Evolutionary conservation across 164 flowering plant species (phyloP), one percentile per base, ranked within the genome.

Genomic region (Magnolia officinalis): DNA sequence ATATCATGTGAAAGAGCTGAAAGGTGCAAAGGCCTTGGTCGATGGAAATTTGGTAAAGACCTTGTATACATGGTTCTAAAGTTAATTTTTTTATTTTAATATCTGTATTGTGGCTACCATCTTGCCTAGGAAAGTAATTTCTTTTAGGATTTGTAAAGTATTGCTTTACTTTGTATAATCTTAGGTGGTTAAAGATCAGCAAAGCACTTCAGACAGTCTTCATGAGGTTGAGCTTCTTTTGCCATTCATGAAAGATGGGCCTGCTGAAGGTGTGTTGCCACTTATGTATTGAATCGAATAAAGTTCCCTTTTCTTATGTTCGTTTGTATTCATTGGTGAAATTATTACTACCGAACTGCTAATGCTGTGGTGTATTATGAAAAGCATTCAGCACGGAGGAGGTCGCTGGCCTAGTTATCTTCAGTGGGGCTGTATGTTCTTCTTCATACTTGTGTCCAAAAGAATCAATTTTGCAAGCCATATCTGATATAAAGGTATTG

Each of bases 191-290:
- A 82, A 82, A 50, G 89, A 88, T 79, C 92, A 89, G 76, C 82
- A 78, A 20, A 81, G 83, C 77, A 76, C 78, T 70, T 81, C 90
- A 23, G 90, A 87, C 79, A 84, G 85, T 77, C 55, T 82, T 63
- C 96, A 92, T 86, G 90, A 92, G 76, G 91, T 95, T 80, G 97
- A 95, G 81, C 84, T 95, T 83, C 92, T 93, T 80, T 73, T 91
- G 49, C 97, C 98, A 45, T 87, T 92, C 70, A 79, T 83, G 86
- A 88, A 86, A 72, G 87, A 86, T 84, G 59, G 80, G 37, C 80
- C 65, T 31, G 71, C 79, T 31, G 92, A 87, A 87, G 93, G 97
- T 95, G 65, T 82, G 79, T 76, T 77, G 13, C 50, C 55, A 18
- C 58, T 70, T 82, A 66, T 68, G 6, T 68, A 37, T 68, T 21